These are phyloP conservation scores for Penicillium salamii DNA, from an alignment of 495 filamentous ascomycete species.

Conservation along the genomic window DNA sequence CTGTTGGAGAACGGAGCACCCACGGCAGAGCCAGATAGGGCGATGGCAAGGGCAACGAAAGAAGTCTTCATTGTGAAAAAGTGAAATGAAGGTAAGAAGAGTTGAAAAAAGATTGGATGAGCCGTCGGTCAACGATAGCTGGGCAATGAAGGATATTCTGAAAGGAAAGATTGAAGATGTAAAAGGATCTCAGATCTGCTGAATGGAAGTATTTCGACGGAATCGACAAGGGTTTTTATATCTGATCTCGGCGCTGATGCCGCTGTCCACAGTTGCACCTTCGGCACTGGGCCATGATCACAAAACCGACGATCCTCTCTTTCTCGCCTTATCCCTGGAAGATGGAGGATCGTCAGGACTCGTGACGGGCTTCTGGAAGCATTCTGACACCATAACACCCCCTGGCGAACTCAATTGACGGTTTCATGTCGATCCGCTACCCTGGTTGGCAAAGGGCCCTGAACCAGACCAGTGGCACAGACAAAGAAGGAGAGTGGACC, in stretches of 20 bases:
- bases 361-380: background rate
- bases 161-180: background rate
- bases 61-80: conserved; percentile 19
- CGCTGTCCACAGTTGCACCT: too few species aligned
- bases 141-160: background rate
- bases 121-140: conserved; percentile 2
- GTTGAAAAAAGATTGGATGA: background rate
- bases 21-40: conserved; percentile 16
- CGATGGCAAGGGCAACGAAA: conserved; percentile 13
- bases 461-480: background rate
- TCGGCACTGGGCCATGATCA: too few species aligned
- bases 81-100: background rate
- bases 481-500: too few species aligned
- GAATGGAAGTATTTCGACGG: conserved; percentile 6
- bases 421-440: conserved; percentile 4
- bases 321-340: background rate
- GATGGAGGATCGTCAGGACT: background rate
- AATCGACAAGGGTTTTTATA: conserved; percentile 16
- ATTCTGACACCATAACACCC: background rate
- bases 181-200: conserved; percentile 8
- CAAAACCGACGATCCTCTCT: background rate
- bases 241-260: conserved; percentile 1
- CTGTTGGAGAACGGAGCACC: conserved; percentile 17
- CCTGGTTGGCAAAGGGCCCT: background rate
- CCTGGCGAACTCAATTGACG: background rate